Conservation (phyloP, 225 moss, liverwort and hornwort species). For the Pseudoscleropodium purum region DNA sequence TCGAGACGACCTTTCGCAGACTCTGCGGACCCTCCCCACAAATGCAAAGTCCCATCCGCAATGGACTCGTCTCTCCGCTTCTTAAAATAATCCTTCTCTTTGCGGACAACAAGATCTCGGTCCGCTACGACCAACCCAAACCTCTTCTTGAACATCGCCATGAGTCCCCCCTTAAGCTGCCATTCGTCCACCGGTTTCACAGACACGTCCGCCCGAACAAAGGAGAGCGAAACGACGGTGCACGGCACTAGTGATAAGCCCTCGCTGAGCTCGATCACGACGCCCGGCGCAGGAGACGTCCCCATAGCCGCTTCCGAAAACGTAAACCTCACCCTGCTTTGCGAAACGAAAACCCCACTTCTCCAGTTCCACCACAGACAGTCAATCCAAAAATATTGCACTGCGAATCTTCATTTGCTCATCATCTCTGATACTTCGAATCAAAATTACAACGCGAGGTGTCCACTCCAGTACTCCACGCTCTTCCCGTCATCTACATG, state of each 20-base stretch:
- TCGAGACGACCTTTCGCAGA: not conserved
- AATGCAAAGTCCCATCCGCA: constrained; percentile 35
- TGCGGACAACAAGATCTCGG: constrained; percentile 37
- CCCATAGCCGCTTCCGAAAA: constrained; percentile 2
- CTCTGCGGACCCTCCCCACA: constrained; percentile 20
- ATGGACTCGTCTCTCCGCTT: constrained; percentile 51
- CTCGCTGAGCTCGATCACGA: constrained; percentile 30
- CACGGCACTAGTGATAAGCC: constrained; percentile 46
- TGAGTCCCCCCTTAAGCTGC: constrained; percentile 44
- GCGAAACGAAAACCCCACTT: not conserved
- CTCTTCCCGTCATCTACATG: not conserved
- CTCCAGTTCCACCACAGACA: not conserved
- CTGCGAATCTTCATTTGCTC: not conserved
- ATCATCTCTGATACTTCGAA: not conserved
- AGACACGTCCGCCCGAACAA: constrained; percentile 40
- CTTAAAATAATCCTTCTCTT: constrained; percentile 40
- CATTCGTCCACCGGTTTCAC: constrained; percentile 58
- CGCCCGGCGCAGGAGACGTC: not conserved
- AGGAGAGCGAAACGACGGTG: constrained; percentile 33
- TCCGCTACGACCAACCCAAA: constrained; percentile 26
- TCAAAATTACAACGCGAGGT: not conserved
- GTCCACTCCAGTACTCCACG: not conserved
- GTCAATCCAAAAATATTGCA: not conserved
- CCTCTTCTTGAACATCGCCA: constrained; percentile 37
- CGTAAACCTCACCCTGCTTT: not conserved